phyloP scores from a whole-genome alignment of 495 filamentous ascomycete genomes.

The Cercophora samala region DNA sequence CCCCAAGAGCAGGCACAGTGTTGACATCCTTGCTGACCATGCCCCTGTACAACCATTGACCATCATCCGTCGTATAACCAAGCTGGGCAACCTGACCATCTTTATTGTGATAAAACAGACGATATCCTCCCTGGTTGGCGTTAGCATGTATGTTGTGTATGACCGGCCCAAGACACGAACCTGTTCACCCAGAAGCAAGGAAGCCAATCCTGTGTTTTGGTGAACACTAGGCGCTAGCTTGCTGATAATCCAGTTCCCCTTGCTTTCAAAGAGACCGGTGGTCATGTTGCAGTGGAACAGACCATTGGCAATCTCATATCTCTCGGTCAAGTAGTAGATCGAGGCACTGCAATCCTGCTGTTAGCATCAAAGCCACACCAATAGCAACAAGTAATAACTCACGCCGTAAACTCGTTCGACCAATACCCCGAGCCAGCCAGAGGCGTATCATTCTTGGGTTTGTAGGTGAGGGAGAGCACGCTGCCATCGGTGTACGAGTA shows the following conservation, averaged over 20 bases:
- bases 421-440: slow-evolving; percentile 37
- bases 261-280: slow-evolving; percentile 26
- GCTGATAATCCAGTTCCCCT: slow-evolving; percentile 31
- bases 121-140: slow-evolving; percentile 26
- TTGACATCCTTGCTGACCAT: slow-evolving; percentile 30
- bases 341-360: slow-evolving; percentile 25
- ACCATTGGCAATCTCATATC: slow-evolving; percentile 29
- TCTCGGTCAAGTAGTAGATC: slow-evolving; percentile 31
- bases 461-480: slow-evolving; percentile 21
- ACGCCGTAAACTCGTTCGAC: slow-evolving; percentile 22
- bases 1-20: slow-evolving; percentile 24
- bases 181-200: slow-evolving; percentile 28
- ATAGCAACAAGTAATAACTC: background rate
- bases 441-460: slow-evolving; percentile 35
- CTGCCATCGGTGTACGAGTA: slow-evolving; percentile 31
- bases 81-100: slow-evolving; percentile 31
- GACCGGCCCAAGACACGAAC: background rate
- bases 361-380: background rate
- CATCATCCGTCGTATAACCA: slow-evolving; percentile 22
- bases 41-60: slow-evolving; percentile 26
- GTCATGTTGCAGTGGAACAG: slow-evolving; percentile 34
- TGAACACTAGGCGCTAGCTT: slow-evolving; percentile 19
- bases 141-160: background rate
- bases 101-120: slow-evolving; percentile 37
- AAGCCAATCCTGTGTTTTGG: slow-evolving; percentile 30